phyloP scores from a whole-genome alignment of 208 protist genomes.

The Ichthyophonus hoferi region DNA sequence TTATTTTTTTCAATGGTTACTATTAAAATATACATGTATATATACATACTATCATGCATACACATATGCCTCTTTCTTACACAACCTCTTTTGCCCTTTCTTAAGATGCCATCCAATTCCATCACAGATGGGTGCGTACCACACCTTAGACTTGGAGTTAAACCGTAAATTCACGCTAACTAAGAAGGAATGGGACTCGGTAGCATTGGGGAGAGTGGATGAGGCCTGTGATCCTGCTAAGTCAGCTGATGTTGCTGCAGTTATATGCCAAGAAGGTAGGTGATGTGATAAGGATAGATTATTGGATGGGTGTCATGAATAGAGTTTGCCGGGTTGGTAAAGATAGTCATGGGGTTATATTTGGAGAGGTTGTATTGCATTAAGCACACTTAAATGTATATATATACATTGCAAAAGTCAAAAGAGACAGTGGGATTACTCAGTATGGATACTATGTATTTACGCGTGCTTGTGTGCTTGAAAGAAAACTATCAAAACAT shows the following conservation, averaged over 20 bases:
- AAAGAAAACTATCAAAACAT: too few species aligned
- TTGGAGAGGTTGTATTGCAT: too few species aligned
- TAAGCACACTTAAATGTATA: too few species aligned
- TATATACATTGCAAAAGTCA: too few species aligned
- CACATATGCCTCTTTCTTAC: not conserved
- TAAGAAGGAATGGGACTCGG: slow-evolving; percentile 82
- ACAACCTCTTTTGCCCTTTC: too few species aligned
- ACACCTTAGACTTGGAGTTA: slow-evolving; percentile 83
- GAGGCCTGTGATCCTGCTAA: slow-evolving; percentile 46
- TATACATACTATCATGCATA: not conserved
- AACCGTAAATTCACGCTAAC: slow-evolving; percentile 78
- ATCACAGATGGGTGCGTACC: slow-evolving; percentile 69
- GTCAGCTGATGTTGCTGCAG: slow-evolving; percentile 77
- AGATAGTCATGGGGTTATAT: too few species aligned
- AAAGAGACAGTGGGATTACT: too few species aligned
- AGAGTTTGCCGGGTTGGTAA: too few species aligned
- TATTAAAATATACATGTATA: too few species aligned
- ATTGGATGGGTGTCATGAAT: too few species aligned
- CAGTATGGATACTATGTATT: not conserved
- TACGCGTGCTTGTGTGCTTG: slow-evolving; percentile 12
- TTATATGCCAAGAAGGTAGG: slow-evolving; percentile 86
- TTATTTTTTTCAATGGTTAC: not conserved
- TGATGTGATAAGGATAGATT: too few species aligned
- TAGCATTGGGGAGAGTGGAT: slow-evolving; percentile 59
- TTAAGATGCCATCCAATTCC: too few species aligned